phyloP scores from a whole-genome alignment of 2,329 filamentous ascomycete species.

The Fusarium aywerte region DNA sequence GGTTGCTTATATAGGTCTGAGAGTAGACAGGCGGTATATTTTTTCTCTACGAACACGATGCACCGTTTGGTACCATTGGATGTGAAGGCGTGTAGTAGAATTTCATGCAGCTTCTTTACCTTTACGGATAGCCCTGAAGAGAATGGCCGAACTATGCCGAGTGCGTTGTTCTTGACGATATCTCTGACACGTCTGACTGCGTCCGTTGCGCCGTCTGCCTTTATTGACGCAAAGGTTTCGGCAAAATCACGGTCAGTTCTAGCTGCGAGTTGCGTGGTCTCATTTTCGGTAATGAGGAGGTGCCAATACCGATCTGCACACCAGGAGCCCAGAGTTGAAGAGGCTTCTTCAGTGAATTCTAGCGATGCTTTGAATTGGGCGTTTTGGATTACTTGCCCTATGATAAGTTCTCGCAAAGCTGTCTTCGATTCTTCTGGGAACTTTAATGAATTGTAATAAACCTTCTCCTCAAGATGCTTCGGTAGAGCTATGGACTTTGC shows the following conservation, averaged over 20 bases:
- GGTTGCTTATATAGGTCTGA: constrained; percentile 72
- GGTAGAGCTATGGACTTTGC: constrained; percentile 37
- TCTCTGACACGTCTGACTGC: constrained; percentile 68
- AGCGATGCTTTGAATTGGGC: constrained; percentile 67
- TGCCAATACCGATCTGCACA: constrained; percentile 85
- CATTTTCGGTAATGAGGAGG: constrained; percentile 71
- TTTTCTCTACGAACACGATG: constrained; percentile 86
- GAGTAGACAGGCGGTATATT: constrained; percentile 82
- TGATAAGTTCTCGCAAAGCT: constrained; percentile 68
- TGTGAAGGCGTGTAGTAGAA: constrained; percentile 72
- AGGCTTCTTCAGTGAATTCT: constrained; percentile 66
- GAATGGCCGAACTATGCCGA: constrained; percentile 51
- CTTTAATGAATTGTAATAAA: constrained; percentile 57
- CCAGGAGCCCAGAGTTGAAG: constrained; percentile 80
- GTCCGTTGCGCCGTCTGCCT: constrained; percentile 60
- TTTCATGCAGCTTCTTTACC: constrained; percentile 69
- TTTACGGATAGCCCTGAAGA: constrained; percentile 73
- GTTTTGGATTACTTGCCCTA: constrained; percentile 55
- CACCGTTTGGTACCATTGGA: constrained; percentile 64
- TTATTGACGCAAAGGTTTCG: constrained; percentile 12
- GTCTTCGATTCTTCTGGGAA: constrained; percentile 66
- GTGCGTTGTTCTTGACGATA: constrained; percentile 64
- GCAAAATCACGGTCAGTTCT: constrained; percentile 57
- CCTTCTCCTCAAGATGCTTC: constrained; percentile 61
- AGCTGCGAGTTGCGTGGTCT: constrained; percentile 69